These are phyloP conservation scores for Fusarium annulatum DNA, from an alignment of 2,329 filamentous ascomycete species.

Conservation along the genomic window DNA sequence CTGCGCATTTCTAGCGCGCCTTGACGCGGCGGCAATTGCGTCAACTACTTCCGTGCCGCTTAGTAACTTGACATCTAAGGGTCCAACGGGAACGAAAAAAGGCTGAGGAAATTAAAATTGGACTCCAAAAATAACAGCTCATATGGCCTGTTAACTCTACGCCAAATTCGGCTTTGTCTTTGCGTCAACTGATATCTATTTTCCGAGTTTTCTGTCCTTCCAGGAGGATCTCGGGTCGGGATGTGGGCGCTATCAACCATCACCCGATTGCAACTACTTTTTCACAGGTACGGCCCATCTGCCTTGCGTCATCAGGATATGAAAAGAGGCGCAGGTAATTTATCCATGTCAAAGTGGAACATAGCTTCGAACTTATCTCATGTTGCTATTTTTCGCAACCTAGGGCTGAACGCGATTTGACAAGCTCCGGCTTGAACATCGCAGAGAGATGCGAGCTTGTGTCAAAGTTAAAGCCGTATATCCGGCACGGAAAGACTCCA, in stretches of 20 bases:
- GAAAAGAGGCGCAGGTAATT: not conserved
- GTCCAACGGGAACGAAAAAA: not conserved
- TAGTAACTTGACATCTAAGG: not conserved
- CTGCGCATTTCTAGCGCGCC: not conserved
- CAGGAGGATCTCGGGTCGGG: not conserved
- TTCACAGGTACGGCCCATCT: not conserved
- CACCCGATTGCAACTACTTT: no score
- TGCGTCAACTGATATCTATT: not conserved
- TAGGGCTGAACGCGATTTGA: not conserved
- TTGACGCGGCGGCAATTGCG: not conserved
- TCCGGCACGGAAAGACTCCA: not conserved
- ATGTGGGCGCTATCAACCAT: not conserved
- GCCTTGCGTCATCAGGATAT: not conserved
- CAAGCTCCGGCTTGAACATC: rapidly evolving
- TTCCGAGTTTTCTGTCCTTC: not conserved
- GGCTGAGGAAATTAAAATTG: rapidly evolving
- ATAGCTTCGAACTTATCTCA: not conserved
- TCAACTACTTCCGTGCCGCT: not conserved
- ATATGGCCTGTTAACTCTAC: rapidly evolving
- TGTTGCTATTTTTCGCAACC: rapidly evolving
- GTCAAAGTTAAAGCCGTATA: not conserved
- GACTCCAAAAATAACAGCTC: not conserved
- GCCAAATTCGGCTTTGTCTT: rapidly evolving
- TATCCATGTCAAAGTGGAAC: no score
- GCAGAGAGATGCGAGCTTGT: not conserved